Percentiles rank a stretch among this genome's conserved stretches.
Conservation (phyloP, 1,284 basidiomycete genomes). For the Sporisorium exsertum region DNA sequence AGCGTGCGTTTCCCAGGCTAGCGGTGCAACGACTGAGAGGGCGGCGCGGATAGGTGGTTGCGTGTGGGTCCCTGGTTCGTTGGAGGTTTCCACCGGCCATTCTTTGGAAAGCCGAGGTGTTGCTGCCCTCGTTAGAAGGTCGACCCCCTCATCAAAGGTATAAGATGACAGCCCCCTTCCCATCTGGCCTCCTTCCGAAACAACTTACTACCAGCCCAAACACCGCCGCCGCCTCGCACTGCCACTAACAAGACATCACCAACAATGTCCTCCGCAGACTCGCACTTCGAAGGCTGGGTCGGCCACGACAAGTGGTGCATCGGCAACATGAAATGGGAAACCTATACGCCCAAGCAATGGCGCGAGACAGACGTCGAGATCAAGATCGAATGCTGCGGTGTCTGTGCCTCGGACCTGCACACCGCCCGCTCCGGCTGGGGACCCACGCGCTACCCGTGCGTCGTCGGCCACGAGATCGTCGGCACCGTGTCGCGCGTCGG, state of each 20-base stretch:
- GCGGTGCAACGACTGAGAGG: too few species aligned
- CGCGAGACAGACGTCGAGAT: conserved; percentile 57
- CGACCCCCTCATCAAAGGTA: too few species aligned
- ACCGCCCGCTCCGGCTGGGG: conserved; percentile 62
- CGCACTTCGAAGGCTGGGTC: conserved; percentile 60
- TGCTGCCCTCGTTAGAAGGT: too few species aligned
- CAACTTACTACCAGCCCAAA: neutral
- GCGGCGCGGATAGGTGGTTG: too few species aligned
- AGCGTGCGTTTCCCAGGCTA: too few species aligned
- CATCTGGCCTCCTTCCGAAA: neutral
- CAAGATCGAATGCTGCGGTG: conserved; percentile 57
- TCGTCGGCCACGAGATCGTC: conserved; percentile 75
- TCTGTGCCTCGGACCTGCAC: conserved; percentile 54
- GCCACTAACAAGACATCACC: neutral
- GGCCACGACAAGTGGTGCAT: conserved; percentile 53
- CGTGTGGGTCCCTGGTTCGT: too few species aligned
- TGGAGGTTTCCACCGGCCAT: too few species aligned
- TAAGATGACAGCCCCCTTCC: neutral
- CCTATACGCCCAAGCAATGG: conserved; percentile 50
- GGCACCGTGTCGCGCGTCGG: conserved; percentile 72
- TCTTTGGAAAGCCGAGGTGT: too few species aligned
- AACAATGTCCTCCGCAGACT: conserved; percentile 37
- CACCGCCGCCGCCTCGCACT: neutral
- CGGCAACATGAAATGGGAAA: conserved; percentile 58
- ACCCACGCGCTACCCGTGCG: conserved; percentile 50